A percentile compares a stretch with the other conserved stretches of the same genome.
Conservation (phyloP, 208 protist genomes). For the Wallacemonas sp. region DNA sequence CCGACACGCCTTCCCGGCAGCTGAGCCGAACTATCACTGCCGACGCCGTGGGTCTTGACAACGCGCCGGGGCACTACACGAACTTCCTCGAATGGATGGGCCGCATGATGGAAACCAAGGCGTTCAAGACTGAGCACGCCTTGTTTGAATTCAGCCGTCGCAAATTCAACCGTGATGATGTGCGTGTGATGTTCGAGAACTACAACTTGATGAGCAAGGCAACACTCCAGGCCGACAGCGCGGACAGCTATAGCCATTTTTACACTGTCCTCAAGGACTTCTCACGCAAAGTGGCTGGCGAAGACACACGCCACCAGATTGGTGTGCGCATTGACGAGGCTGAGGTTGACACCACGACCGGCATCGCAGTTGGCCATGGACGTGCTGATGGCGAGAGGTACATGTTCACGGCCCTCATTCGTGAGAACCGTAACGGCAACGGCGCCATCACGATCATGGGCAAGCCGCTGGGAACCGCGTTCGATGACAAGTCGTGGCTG, state of each 20-base stretch:
- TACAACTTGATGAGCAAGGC: conserved; percentile 88
- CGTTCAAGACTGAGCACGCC: conserved; percentile 90
- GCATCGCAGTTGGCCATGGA: conserved; percentile 81
- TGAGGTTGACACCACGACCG: conserved; percentile 76
- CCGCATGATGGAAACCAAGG: conserved; percentile 81
- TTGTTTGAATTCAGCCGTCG: conserved; percentile 88
- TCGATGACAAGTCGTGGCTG: conserved; percentile 88
- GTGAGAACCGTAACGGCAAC: conserved; percentile 78
- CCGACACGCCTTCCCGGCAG: conserved; percentile 63
- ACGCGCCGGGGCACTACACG: conserved; percentile 87
- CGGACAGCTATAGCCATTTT: conserved; percentile 91
- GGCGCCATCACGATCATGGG: conserved; percentile 76
- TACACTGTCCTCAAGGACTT: conserved; percentile 86
- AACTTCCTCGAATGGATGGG: conserved; percentile 94
- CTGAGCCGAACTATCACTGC: conserved; percentile 84
- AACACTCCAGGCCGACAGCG: conserved; percentile 65
- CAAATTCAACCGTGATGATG: conserved; percentile 88
- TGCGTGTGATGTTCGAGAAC: conserved; percentile 91
- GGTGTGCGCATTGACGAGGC: conserved; percentile 89
- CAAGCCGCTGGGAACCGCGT: conserved; percentile 67
- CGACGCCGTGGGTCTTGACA: conserved; percentile 83
- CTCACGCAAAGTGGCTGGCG: conserved; percentile 83
- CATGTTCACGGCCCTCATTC: conserved; percentile 76
- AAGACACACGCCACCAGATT: conserved; percentile 89
- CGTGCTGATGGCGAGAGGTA: conserved; percentile 87